A percentile compares a stretch with the other conserved stretches of the same genome.
Evolutionary conservation across 2,329 filamentous ascomycete species (phyloP).

Genomic region (Pseudocercospora pini-densiflorae): DNA sequence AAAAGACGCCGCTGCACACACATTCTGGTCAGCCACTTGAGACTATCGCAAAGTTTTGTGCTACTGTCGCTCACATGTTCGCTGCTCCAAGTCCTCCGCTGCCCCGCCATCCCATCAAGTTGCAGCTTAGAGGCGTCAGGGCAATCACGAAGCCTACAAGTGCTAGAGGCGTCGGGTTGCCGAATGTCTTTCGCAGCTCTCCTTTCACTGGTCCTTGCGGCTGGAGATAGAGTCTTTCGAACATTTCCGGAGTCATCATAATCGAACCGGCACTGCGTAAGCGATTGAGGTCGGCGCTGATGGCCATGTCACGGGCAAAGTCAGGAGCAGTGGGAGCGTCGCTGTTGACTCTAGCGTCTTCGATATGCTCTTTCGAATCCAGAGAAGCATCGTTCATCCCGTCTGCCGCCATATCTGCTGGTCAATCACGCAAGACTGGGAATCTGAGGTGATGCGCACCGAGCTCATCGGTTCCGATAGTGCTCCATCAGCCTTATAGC

Average conservation of each 20-base stretch:
- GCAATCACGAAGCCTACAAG: slow-evolving; percentile 23
- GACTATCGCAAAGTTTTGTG: not conserved
- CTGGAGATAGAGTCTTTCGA: slow-evolving; percentile 31
- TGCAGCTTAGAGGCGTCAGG: slow-evolving; percentile 20
- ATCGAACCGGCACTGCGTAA: slow-evolving; percentile 5
- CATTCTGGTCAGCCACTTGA: not conserved
- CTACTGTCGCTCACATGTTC: slow-evolving; percentile 24
- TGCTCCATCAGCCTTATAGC: not conserved
- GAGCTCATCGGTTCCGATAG: not conserved
- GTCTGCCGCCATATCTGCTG: not conserved
- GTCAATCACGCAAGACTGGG: not conserved
- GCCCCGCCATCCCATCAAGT: slow-evolving; percentile 30
- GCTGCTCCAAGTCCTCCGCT: slow-evolving; percentile 21
- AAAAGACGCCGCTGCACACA: slow-evolving; percentile 34
- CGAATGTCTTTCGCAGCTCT: no score
- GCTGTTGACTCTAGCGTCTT: not conserved
- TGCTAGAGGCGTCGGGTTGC: slow-evolving; percentile 25
- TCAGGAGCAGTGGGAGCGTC: slow-evolving; percentile 8
- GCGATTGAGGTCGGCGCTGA: slow-evolving; percentile 6
- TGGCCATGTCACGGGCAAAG: slow-evolving; percentile 11
- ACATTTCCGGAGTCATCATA: slow-evolving; percentile 25
- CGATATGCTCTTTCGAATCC: not conserved
- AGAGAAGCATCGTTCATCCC: not conserved
- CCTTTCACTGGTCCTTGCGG: slow-evolving; percentile 22
- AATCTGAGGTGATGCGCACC: not conserved